phyloP scores from a whole-genome alignment of 768 basidiomycete species.

The Termitomyces sp. region DNA sequence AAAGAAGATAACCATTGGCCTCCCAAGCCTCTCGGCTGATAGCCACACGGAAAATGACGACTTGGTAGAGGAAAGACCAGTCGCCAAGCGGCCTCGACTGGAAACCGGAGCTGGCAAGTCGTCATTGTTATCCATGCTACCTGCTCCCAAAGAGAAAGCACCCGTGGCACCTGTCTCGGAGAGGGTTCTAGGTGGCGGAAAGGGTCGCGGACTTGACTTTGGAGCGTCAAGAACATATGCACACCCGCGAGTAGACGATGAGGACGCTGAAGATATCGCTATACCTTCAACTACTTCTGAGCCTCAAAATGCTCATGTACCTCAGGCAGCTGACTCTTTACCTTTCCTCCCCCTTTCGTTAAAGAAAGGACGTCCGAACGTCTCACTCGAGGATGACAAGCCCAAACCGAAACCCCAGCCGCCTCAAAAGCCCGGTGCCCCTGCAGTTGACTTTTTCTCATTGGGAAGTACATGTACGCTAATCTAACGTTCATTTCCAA shows the following conservation, averaged over 20 bases:
- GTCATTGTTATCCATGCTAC: conserved; percentile 66
- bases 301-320: conserved; percentile 5
- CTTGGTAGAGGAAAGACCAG: conserved; percentile 37
- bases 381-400: conserved; percentile 42
- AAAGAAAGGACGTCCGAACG: conserved; percentile 53
- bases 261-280: conserved; percentile 21
- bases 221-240: conserved; percentile 23
- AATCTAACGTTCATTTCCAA: not conserved
- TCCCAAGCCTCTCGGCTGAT: conserved; percentile 37
- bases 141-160: conserved; percentile 59
- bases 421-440: conserved; percentile 18
- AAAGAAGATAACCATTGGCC: conserved; percentile 61
- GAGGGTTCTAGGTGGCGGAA: conserved; percentile 61
- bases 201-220: conserved; percentile 60
- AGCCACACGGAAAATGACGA: conserved; percentile 35
- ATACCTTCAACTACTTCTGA: conserved; percentile 2
- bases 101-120: conserved; percentile 57
- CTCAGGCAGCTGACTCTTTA: conserved; percentile 24
- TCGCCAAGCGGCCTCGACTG: conserved; percentile 54
- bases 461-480: conserved; percentile 36
- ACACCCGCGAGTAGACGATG: conserved; percentile 5
- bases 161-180: conserved; percentile 38
- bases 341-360: conserved; percentile 59
- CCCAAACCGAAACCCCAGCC: conserved; percentile 4
- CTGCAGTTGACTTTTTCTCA: conserved; percentile 64